Evolutionary conservation across 768 basidiomycete species (phyloP).

Genomic region (Boletus pseudo-olivaceus): DNA sequence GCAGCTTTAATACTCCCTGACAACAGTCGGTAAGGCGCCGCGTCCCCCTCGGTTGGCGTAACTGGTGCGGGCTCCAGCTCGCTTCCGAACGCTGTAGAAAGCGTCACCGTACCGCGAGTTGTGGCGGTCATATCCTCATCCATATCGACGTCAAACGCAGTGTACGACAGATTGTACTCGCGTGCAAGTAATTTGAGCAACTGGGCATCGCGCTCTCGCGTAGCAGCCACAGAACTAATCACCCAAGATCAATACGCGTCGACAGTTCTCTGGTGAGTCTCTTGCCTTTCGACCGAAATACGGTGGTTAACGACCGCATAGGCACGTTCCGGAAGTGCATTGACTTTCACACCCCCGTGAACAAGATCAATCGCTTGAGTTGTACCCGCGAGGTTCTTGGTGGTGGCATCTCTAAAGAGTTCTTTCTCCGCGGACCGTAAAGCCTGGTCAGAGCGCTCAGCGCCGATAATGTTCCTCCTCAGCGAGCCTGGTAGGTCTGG

Average conservation of each 20-base stretch:
- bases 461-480: constrained; percentile 45
- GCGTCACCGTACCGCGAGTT: constrained; percentile 43
- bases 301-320: constrained; percentile 72
- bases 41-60: constrained; percentile 38
- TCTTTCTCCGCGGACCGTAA: constrained; percentile 50
- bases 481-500: constrained; percentile 48
- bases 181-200: constrained; percentile 44
- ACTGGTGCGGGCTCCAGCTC: constrained; percentile 67
- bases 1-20: constrained; percentile 65
- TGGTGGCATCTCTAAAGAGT: constrained; percentile 36
- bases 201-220: constrained; percentile 42
- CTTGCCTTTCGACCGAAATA: constrained; percentile 57
- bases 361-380: constrained; percentile 78
- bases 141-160: constrained; percentile 49
- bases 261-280: background rate
- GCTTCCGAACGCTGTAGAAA: constrained; percentile 44
- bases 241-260: background rate
- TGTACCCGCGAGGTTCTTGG: constrained; percentile 54
- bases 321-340: constrained; percentile 75
- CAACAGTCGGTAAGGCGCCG: constrained; percentile 45
- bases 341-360: constrained; percentile 66
- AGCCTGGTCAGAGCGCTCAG: constrained; percentile 47
- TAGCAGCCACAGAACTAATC: constrained; percentile 38
- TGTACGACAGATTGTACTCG: constrained; percentile 56
- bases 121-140: constrained; percentile 30